These are phyloP conservation scores for Furculomyces boomerangus DNA, from an alignment of 371 early-diverging fungal species.

Conservation along the genomic window DNA sequence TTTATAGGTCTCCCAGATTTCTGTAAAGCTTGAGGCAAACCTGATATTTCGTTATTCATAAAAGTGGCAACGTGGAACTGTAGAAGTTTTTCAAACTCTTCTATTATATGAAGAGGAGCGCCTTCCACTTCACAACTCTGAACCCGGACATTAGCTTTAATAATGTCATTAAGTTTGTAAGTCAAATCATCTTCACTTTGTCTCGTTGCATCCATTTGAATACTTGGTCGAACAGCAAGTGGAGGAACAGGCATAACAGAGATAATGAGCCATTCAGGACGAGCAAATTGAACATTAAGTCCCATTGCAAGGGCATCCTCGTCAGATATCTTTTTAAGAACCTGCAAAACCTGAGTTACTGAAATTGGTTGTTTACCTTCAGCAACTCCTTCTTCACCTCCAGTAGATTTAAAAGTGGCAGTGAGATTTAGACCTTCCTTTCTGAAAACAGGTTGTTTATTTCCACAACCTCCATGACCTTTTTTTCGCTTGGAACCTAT, in stretches of 20 bases:
- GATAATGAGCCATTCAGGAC: conserved; percentile 90
- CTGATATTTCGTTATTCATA: conserved; percentile 92
- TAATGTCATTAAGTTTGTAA: conserved; percentile 92
- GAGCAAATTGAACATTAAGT: conserved; percentile 59
- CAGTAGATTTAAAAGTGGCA: conserved; percentile 42
- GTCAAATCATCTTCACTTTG: conserved; percentile 99
- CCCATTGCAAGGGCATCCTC: conserved; percentile 78
- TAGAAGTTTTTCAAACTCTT: conserved; percentile 98
- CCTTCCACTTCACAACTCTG: conserved; percentile 72
- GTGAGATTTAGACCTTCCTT: conserved; percentile 80
- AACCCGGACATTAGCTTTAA: conserved; percentile 83
- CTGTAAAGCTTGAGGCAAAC: conserved; percentile 35
- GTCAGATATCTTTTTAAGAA: conserved; percentile 83
- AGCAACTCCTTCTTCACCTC: conserved; percentile 27
- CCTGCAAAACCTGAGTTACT: conserved; percentile 65
- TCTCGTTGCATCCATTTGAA: conserved; percentile 80
- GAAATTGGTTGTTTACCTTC: conserved; percentile 59
- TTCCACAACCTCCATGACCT: conserved; percentile 85
- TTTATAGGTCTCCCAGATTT: conserved; percentile 53
- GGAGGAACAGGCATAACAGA: conserved; percentile 93
- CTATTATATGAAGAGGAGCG: conserved; percentile 44
- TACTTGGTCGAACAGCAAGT: conserved; percentile 93
- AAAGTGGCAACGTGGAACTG: conserved; percentile 93
- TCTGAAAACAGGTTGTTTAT: conserved; percentile 77
- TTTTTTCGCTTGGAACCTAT: conserved; percentile 26